phyloP scores from a whole-genome alignment of 331 rosid species.

The Acacia concinna region DNA sequence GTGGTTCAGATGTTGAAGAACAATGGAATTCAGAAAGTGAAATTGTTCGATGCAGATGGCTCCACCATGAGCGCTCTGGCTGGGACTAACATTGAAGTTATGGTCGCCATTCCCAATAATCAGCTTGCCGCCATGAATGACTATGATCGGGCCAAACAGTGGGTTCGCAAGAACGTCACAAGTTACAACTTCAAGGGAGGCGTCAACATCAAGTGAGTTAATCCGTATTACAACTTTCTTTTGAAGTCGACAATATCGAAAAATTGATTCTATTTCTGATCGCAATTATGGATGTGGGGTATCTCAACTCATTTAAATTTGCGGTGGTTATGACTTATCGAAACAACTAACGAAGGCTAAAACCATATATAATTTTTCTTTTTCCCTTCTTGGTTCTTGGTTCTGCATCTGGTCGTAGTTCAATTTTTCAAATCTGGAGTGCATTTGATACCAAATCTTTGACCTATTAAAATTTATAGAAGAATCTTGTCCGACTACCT shows the following conservation, averaged over 20 bases:
- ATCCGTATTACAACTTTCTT: not conserved
- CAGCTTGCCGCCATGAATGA: slow-evolving; percentile 63
- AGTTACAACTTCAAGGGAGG: slow-evolving; percentile 71
- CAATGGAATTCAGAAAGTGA: slow-evolving; percentile 83
- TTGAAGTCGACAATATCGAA: not conserved
- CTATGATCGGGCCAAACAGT: slow-evolving; percentile 68
- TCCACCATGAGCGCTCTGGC: slow-evolving; percentile 69
- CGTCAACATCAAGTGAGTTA: slow-evolving; percentile 73
- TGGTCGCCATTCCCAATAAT: slow-evolving; percentile 90
- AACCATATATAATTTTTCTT: not conserved
- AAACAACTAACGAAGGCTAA: not conserved
- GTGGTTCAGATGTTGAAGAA: slow-evolving; percentile 83
- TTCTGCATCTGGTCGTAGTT: not conserved
- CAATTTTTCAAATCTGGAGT: not conserved
- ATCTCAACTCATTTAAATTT: not conserved
- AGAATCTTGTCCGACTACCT: not conserved
- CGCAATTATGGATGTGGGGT: not conserved
- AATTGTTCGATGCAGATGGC: slow-evolving; percentile 77
- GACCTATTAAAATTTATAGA: not conserved
- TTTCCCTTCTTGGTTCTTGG: not conserved
- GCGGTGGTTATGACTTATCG: not conserved
- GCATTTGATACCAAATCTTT: not conserved
- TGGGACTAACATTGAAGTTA: slow-evolving; percentile 75
- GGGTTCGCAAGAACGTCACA: slow-evolving; percentile 80
- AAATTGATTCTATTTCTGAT: not conserved